phyloP scores from a whole-genome alignment of 371 early-diverging fungal genomes.

The Blakeslea trispora region DNA sequence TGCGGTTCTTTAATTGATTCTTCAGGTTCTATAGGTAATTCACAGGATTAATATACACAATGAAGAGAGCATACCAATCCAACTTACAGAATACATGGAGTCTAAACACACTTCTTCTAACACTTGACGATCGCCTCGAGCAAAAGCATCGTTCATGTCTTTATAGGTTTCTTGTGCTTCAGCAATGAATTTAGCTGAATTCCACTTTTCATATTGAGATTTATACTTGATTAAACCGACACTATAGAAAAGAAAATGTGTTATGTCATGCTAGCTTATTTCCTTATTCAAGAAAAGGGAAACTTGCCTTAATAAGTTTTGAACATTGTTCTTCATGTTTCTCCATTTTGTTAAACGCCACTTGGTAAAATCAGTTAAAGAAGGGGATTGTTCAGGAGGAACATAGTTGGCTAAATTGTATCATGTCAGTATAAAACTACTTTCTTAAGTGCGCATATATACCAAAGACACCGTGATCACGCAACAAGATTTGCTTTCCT shows the following conservation, averaged over 20 bases:
- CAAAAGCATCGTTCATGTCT: conserved; percentile 75
- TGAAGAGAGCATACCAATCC: no score
- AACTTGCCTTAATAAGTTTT: conserved; percentile 49
- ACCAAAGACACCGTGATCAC: conserved; percentile 58
- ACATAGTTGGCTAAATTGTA: conserved; percentile 52
- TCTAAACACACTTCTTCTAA: conserved; percentile 66
- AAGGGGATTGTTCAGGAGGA: conserved; percentile 48
- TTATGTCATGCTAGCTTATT: neutral
- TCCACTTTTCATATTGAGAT: conserved; percentile 55
- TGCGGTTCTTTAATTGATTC: conserved; percentile 65
- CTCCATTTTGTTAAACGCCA: conserved; percentile 57
- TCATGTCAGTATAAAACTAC: no score
- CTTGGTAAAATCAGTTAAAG: conserved; percentile 46
- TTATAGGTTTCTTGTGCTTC: conserved; percentile 66
- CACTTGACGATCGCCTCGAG: conserved; percentile 64
- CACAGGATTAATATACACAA: neutral
- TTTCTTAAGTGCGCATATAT: no score
- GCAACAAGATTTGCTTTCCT: conserved; percentile 42
- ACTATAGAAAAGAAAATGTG: conserved; percentile 22
- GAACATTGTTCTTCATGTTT: conserved; percentile 50
- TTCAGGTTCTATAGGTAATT: conserved; percentile 54
- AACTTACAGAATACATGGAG: conserved; percentile 61
- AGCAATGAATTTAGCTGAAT: conserved; percentile 52
- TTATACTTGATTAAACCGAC: conserved; percentile 54
- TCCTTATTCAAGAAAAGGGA: neutral